phyloP scores from a whole-genome alignment of 495 filamentous ascomycete species.

The Aspergillus bertholletiae region DNA sequence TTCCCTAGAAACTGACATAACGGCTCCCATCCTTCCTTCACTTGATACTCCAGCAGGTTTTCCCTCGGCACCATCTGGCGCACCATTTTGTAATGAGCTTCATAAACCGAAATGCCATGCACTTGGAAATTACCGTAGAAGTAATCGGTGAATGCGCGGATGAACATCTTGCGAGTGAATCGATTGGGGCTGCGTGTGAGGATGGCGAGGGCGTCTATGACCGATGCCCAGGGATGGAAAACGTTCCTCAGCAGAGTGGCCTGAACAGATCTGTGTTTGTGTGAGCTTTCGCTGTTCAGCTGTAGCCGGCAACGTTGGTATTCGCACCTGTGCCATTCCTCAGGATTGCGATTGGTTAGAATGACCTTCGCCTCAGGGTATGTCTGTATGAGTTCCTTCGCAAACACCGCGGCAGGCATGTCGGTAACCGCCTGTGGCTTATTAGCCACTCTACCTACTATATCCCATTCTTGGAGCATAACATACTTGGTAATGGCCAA shows the following conservation, averaged over 20 bases:
- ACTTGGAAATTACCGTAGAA: slow-evolving; percentile 4
- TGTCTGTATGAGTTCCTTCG: slow-evolving; percentile 50
- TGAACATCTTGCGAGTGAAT: too few relatives aligned
- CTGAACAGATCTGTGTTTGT: not conserved
- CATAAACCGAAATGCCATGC: slow-evolving; percentile 7
- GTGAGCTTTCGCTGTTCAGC: not conserved
- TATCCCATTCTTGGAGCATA: slow-evolving; percentile 16
- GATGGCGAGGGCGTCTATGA: slow-evolving; percentile 1
- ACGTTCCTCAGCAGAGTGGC: not conserved
- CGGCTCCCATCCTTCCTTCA: slow-evolving; percentile 40
- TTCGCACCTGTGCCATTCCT: slow-evolving; percentile 35
- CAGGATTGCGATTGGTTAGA: slow-evolving; percentile 46
- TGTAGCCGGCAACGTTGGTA: too few relatives aligned
- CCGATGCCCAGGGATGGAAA: not conserved
- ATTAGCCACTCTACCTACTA: too few relatives aligned
- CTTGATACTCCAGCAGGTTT: slow-evolving; percentile 28
- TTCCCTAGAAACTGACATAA: slow-evolving; percentile 36
- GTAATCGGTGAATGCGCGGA: too few relatives aligned
- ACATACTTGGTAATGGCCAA: slow-evolving; percentile 30
- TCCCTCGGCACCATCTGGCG: slow-evolving; percentile 29
- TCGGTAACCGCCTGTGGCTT: slow-evolving; percentile 45
- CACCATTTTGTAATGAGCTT: slow-evolving; percentile 33
- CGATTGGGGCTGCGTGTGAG: too few relatives aligned
- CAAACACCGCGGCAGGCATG: slow-evolving; percentile 49
- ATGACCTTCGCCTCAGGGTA: slow-evolving; percentile 60